Base-by-base conservation (phyloP, 441 rosid species). In the Aquilaria agallochum region DNA sequence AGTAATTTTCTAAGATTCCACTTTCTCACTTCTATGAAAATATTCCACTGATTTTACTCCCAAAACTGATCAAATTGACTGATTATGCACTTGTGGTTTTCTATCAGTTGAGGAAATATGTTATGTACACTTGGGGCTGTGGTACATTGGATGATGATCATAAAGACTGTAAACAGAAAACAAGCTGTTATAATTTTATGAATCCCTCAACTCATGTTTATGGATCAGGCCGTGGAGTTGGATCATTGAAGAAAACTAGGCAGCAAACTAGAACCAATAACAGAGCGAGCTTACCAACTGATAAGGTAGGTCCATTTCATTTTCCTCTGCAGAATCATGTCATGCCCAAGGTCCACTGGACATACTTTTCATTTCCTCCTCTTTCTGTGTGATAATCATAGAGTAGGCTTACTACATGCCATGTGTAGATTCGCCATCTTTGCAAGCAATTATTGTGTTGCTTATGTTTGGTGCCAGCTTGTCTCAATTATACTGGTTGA, bases 91-190 rank as follows among this genome's bases (percentile, higher is more conserved):
- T 60, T 36, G 42, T 36, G 42, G 7, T 36, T 58, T 55, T 51
- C 45, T 51, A 74, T 65, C 79, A 92, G 99, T 74, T 95, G 84
- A 83, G 99, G 76, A 89, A 86, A 82, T 92, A 89, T 74, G 98
- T 95, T 56, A 84, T 70, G 74, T 92, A 86, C 83, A 95, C 81
- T 12, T 95, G 89, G 88, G 90, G 78, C 63, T 81, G 82, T 84
- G 63, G 65, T 68, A 72, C 63, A 51, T 63, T 88, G 83, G 82
- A 80, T 56, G 84, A 80, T 58, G 74, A 77, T 8, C 10, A 70
- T 55, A 45, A 58, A 53, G 63, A 31, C 61, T 66, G 58, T 2
- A 63, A 56, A 59, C 71, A 50, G 50, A 73, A 59, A 60, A 68
- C 83, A 44, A 60, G 66, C 72, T 75, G 79, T 59, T 60, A 76